A percentile compares a stretch with the other conserved stretches of the same genome.
These are phyloP conservation scores for Rosa multiflora DNA, from an alignment of 306 rosid species.

Conservation along the genomic window DNA sequence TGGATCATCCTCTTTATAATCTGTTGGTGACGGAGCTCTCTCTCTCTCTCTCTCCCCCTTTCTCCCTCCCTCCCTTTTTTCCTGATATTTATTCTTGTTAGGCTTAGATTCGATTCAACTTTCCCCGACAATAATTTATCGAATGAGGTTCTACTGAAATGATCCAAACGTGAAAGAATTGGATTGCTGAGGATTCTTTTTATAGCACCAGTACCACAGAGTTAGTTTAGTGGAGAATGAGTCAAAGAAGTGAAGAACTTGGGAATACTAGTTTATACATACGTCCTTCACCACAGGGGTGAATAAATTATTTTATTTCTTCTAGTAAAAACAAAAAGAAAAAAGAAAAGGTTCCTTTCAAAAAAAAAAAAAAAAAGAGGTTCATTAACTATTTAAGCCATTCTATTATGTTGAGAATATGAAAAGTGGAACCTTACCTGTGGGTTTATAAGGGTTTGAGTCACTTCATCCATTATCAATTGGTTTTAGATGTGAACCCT, in stretches of 20 bases:
- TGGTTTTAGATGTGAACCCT: too few species aligned
- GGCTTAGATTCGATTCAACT: neutral
- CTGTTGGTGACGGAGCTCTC: neutral
- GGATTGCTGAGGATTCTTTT: neutral
- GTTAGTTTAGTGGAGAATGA: neutral
- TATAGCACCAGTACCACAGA: neutral
- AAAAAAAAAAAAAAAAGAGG: too few species aligned
- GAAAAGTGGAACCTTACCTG: too few species aligned
- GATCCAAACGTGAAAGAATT: neutral
- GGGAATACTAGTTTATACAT: neutral
- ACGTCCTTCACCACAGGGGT: neutral
- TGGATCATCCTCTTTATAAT: neutral
- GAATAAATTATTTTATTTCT: too few species aligned
- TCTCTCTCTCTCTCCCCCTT: neutral
- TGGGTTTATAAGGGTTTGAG: too few species aligned
- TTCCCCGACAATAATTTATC: neutral
- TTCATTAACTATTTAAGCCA: too few species aligned
- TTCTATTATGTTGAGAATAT: too few species aligned
- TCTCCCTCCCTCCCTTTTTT: neutral
- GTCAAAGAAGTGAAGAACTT: neutral
- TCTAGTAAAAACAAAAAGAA: too few species aligned
- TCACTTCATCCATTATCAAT: too few species aligned
- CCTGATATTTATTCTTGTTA: neutral
- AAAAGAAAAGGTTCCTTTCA: too few species aligned
- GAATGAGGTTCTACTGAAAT: neutral